A percentile compares a stretch with the other conserved stretches of the same genome.
These are phyloP conservation scores for Didymella sp. DNA, from an alignment of 2,329 filamentous ascomycete species.

Conservation along the genomic window DNA sequence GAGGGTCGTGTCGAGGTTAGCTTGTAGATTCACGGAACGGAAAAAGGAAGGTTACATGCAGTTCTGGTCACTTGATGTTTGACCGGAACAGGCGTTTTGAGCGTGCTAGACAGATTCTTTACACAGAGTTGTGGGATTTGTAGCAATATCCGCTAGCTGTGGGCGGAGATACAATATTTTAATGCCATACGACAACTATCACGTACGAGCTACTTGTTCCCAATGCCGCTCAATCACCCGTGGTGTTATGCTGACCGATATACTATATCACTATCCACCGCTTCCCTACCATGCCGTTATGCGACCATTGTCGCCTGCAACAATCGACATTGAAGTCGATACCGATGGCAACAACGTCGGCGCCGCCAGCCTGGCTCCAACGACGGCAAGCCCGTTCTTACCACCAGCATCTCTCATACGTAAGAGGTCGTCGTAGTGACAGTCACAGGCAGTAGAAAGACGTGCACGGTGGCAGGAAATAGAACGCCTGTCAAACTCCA, in stretches of 20 bases:
- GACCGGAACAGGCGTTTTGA: constrained; percentile 41
- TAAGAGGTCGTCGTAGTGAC: too few species aligned
- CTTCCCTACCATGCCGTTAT: too few species aligned
- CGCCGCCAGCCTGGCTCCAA: too few species aligned
- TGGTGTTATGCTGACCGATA: neutral
- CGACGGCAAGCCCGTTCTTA: too few species aligned
- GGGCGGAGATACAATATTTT: constrained; percentile 43
- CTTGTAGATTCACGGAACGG: constrained; percentile 42
- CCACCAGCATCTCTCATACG: too few species aligned
- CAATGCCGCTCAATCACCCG: neutral
- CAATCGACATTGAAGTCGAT: neutral
- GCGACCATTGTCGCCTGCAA: too few species aligned
- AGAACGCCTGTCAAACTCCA: neutral
- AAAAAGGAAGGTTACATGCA: constrained; percentile 39
- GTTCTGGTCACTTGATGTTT: constrained; percentile 33
- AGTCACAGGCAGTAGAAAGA: neutral
- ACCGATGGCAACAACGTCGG: too few species aligned
- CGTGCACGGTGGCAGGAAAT: neutral
- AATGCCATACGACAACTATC: constrained; percentile 35
- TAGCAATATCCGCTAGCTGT: constrained; percentile 44
- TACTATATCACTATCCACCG: too few species aligned
- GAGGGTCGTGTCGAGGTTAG: constrained; percentile 54
- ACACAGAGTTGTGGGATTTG: constrained; percentile 33
- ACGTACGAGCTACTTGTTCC: constrained; percentile 2
- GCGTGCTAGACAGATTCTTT: constrained; percentile 39